Percentiles rank a stretch among this genome's conserved stretches.
Evolutionary conservation across 345 rosid genomes (phyloP).

Genomic region (Citrus sp.): DNA sequence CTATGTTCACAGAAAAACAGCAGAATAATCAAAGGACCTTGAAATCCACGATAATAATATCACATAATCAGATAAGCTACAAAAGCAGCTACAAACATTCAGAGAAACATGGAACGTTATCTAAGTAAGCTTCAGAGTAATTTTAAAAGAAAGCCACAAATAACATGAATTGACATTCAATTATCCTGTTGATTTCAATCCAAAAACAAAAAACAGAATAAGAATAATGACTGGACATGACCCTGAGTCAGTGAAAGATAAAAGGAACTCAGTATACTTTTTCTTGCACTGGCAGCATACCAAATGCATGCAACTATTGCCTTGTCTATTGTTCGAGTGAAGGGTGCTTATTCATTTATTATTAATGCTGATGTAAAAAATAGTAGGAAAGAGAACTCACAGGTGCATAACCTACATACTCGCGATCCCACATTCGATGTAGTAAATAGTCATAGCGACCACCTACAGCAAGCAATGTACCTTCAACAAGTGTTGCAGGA

Average conservation of each 20-base stretch:
- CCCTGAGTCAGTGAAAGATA: too few species aligned
- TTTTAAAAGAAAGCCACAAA: neutral
- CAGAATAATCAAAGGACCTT: neutral
- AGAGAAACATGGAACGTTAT: neutral
- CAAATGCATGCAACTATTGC: too few species aligned
- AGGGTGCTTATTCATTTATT: too few species aligned
- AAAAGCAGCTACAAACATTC: neutral
- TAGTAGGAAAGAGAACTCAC: conserved; percentile 17
- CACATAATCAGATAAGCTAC: neutral
- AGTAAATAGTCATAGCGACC: conserved; percentile 92
- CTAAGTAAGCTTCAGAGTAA: neutral
- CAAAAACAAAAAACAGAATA: neutral
- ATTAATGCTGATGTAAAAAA: too few species aligned
- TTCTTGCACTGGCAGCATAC: too few species aligned
- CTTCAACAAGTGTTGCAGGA: conserved; percentile 67
- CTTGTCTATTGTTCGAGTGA: too few species aligned
- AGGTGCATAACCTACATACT: conserved; percentile 43
- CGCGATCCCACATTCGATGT: conserved; percentile 69
- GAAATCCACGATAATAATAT: neutral
- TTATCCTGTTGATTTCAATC: neutral
- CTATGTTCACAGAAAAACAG: neutral
- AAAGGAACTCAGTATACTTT: too few species aligned
- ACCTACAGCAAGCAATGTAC: conserved; percentile 80
- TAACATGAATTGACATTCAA: neutral
- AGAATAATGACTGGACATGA: neutral